Evolutionary conservation across 2,329 filamentous ascomycete genomes (phyloP).

Genomic region (Penicillium psychrosexuale): DNA sequence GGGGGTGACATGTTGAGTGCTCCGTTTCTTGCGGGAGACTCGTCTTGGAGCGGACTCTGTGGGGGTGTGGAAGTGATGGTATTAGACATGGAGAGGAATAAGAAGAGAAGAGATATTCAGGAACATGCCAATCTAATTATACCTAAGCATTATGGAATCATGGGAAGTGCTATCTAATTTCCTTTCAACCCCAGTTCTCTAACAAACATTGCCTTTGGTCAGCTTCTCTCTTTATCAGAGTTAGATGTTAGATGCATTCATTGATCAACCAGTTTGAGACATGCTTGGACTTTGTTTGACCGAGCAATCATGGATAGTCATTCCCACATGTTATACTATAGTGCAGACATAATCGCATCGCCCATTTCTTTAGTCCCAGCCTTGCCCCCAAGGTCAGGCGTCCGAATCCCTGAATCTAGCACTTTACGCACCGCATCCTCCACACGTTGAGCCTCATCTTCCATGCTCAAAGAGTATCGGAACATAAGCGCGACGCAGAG

Average conservation of each 20-base stretch:
- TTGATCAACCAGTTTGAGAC: neutral
- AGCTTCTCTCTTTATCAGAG: neutral
- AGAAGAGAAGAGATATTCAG: neutral
- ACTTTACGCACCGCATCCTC: conserved; percentile 74
- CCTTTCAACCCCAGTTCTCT: neutral
- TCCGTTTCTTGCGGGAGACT: neutral
- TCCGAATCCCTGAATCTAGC: conserved; percentile 71
- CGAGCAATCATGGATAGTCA: neutral
- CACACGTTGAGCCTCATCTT: conserved; percentile 69
- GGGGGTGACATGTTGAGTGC: conserved; percentile 4
- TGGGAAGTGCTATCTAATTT: neutral
- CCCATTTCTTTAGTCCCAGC: conserved; percentile 69
- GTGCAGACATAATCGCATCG: conserved; percentile 69
- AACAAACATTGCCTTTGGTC: conserved; percentile 8
- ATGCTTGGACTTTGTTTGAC: neutral
- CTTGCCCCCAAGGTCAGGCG: conserved; percentile 75
- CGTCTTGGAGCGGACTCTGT: neutral
- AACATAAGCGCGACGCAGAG: conserved; percentile 92
- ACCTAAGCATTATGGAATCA: neutral
- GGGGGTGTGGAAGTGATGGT: neutral
- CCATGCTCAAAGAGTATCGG: conserved; percentile 78
- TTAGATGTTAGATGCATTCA: neutral
- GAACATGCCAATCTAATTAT: neutral
- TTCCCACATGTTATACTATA: conserved; percentile 46
- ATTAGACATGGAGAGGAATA: neutral